phyloP scores from a whole-genome alignment of 2,329 filamentous ascomycete genomes.

The Trichophaea hybrida region DNA sequence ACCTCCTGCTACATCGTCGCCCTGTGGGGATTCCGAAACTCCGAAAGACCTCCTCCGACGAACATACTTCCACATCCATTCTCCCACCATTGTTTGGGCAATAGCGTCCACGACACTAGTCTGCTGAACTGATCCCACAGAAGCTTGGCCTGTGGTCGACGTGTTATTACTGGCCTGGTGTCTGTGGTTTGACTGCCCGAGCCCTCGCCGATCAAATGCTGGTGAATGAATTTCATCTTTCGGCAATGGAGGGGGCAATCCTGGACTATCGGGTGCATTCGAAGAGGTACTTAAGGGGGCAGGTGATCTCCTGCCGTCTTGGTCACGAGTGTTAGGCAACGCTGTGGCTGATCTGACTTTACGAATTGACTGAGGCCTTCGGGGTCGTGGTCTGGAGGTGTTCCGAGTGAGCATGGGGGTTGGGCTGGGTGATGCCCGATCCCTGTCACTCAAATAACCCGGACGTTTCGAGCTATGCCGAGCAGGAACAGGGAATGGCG shows the following conservation, averaged over 20 bases:
- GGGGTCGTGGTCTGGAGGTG: constrained; percentile 37
- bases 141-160: constrained; percentile 38
- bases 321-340: constrained; percentile 42
- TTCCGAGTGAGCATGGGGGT: constrained; percentile 8
- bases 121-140: constrained; percentile 46
- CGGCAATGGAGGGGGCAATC: constrained; percentile 53
- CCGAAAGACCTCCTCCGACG: constrained; percentile 82
- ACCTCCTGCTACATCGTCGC: constrained; percentile 45
- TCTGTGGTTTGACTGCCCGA: constrained; percentile 35
- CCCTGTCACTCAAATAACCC: constrained; percentile 12
- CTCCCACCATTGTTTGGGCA: constrained; percentile 94
- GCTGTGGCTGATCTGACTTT: constrained; percentile 75
- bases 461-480: constrained; percentile 73
- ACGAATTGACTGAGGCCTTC: constrained; percentile 39
- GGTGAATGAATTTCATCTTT: constrained; percentile 56
- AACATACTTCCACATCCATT: constrained; percentile 92
- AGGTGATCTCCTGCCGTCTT: constrained; percentile 40
- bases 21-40: constrained; percentile 38
- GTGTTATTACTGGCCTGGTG: constrained; percentile 49
- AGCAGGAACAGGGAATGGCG: constrained; percentile 84
- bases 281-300: constrained; percentile 54
- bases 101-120: constrained; percentile 88
- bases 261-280: constrained; percentile 53
- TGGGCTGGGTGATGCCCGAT: background rate
- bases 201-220: constrained; percentile 16